These are phyloP conservation scores for Cucumis sativus DNA, from an alignment of 306 rosid genomes.

Conservation along the genomic window Cucumber_9930_V3 NC_026657.2:3483001-3483500, in stretches of 20 bases:
- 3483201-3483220: slow-evolving; percentile 15
- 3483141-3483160: slow-evolving; percentile 7
- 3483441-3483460: slow-evolving; percentile 17
- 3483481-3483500: slow-evolving; percentile 31
- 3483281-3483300: not conserved
- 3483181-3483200: slow-evolving; percentile 26
- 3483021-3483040: not conserved
- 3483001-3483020: not conserved
- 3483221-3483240: slow-evolving; percentile 13
- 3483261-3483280: not conserved
- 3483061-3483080: not conserved
- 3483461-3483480: slow-evolving; percentile 22
- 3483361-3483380: not conserved
- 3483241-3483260: slow-evolving; percentile 12
- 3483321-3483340: no score
- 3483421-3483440: slow-evolving; percentile 6
- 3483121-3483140: slow-evolving; percentile 19
- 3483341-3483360: not conserved
- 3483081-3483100: not conserved
- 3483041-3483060: not conserved
- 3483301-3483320: not conserved
- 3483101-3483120: slow-evolving; percentile 14
- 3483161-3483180: slow-evolving; percentile 13
- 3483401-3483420: not conserved
- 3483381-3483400: not conserved